These are phyloP conservation scores for Suillus subaureus DNA, from an alignment of 768 basidiomycete species.

Conservation along the genomic window DNA sequence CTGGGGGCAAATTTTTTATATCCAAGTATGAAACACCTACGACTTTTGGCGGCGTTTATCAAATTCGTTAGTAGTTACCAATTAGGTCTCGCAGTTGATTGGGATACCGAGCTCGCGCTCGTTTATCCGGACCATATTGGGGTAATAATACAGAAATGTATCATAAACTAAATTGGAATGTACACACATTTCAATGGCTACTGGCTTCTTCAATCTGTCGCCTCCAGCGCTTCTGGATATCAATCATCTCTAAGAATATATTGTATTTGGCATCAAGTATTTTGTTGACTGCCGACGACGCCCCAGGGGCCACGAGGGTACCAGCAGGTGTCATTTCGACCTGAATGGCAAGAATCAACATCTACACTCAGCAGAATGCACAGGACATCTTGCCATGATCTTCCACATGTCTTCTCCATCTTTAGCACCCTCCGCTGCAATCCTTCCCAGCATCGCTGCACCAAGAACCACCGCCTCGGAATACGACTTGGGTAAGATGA, in stretches of 20 bases:
- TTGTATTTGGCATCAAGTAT: constrained; percentile 90
- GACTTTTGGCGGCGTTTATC: neutral
- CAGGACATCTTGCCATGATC: constrained; percentile 70
- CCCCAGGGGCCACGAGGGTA: constrained; percentile 65
- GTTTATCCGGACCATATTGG: neutral
- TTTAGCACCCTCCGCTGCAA: constrained; percentile 65
- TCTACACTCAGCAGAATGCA: neutral
- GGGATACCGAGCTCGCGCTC: neutral
- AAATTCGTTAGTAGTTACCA: neutral
- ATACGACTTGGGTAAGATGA: constrained; percentile 78
- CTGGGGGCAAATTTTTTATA: neutral
- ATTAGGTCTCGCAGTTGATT: neutral
- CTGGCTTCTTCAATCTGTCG: constrained; percentile 68
- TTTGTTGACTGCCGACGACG: constrained; percentile 63
- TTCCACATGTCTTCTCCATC: constrained; percentile 79
- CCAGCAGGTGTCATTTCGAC: constrained; percentile 92
- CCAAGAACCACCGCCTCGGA: constrained; percentile 89
- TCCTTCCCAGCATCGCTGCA: constrained; percentile 90
- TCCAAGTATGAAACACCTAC: neutral
- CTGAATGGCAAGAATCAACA: constrained; percentile 38
- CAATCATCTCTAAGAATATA: constrained; percentile 88
- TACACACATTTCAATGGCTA: constrained; percentile 13
- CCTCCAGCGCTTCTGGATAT: constrained; percentile 89
- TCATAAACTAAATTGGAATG: neutral
- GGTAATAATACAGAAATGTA: neutral